Base-by-base conservation (phyloP, 2,329 filamentous ascomycete genomes). In the Epichloe coenophiala region DNA sequence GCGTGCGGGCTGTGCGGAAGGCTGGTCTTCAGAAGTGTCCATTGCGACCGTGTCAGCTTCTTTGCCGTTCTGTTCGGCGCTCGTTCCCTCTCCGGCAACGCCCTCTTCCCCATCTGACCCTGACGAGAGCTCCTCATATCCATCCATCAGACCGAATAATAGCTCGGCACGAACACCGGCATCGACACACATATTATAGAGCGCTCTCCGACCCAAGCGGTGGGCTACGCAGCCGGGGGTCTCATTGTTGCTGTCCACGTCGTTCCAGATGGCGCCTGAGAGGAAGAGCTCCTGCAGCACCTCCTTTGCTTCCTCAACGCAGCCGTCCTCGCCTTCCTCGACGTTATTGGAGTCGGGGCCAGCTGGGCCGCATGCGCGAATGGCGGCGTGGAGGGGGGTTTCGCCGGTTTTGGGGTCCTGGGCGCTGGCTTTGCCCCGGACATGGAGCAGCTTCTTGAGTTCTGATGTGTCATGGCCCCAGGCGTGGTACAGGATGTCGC, bases 221-320 rank as follows among this genome's bases (percentile, higher is more conserved):
- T 75, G 73, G 8, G 93, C 93, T 42, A 96, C 71, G 64, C 91
- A 97, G 7, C 89, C 93, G 0, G 93, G 89, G 3, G 93, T 97
- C 73, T 97, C 91, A 59, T 88, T 78, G 58, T 87, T 84, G 57
- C 74, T 70, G 65, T 97, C 88, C 51, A 97, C 73, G 64, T 96
- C 90, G 69, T 98, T 98, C 93, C 93, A 98, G 58, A 97, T 96
- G 11, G 88, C 93, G 35, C 93, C 93, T 58, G 86, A 84, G 61
- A 90, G 77, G 53, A 97, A 81, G 7, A 97, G 75, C 61, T 93
- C 78, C 57, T 79, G 77, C 4, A 96, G 71, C 0, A 84, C 83
- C 48, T 81, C 78, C 50, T 77, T 75, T 3, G 82, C 86, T 39
- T 78, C 77, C 45, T 82, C 77, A 35, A 85, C 65, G 27, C 66